Base-by-base conservation (phyloP, 345 rosid species). In the Ceriops zippeliana region DNA sequence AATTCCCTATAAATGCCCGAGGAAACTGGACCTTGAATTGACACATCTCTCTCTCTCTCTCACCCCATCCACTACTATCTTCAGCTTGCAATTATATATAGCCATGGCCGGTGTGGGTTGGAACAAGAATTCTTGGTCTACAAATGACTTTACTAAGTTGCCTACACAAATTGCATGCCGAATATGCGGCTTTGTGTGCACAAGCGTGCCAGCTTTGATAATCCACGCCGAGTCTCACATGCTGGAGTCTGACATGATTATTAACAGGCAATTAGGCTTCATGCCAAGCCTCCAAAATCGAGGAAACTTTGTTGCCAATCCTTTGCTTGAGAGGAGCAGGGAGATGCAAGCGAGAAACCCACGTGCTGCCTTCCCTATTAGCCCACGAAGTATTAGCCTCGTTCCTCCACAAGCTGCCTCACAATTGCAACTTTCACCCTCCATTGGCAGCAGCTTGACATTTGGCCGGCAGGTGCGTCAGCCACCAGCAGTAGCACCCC, bases 121-220 rank as follows among this genome's bases (percentile, higher is more conserved):
- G 78, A 75, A 42, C 61, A 64, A 35, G 35, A 63, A 71, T 49
- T 34, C 3, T 24, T 67, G 22, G 4, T 26, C 24, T 56, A 15
- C 52, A 20, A 31, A 46, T 60, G 35, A 58, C 21, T 49, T 38
- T 17, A 66, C n/a, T 58, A 51, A 27, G 47, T 73, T 62, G 59
- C 61, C 53, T 31, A 3, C 75, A 7, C 72, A 65, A 2, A 71
- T 81, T n/a, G 81, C 79, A 21, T 81, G 84, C 20, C 61, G 84
- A 52, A 62, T 81, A 17, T 78, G 82, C 56, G 71, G 75, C 30
- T 58, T 35, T 51, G 80, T 78, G 31, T 75, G 75, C 54, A 6
- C 31, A 17, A 78, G 71, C 67, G 63, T 63, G 2, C 75, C 72
- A 11, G 61, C 70, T n/a, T 75, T 81, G 21, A 69, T 81, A 16